phyloP scores from a whole-genome alignment of 768 basidiomycete genomes.

The Russula foetens region DNA sequence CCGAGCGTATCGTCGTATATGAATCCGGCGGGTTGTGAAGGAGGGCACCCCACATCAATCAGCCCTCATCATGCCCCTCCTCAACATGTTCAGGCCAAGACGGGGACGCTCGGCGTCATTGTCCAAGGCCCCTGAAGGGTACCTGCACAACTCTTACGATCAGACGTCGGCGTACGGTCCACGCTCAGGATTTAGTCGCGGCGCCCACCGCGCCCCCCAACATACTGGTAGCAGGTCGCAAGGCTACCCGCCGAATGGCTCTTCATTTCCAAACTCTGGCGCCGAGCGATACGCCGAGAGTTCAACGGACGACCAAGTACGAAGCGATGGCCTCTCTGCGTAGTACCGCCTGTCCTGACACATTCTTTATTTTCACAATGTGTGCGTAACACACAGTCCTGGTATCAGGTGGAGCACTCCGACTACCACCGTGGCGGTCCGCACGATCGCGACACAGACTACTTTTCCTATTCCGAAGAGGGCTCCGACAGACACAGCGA shows the following conservation, averaged over 20 bases:
- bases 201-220: background rate
- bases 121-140: background rate
- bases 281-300: background rate
- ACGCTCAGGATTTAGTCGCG: background rate
- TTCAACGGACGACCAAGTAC: conserved; percentile 4
- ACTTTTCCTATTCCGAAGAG: conserved; percentile 15
- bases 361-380: too few relatives aligned
- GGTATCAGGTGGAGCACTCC: conserved; percentile 12
- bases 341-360: too few relatives aligned
- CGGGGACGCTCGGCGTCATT: conserved; percentile 3
- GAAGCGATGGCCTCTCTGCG: background rate
- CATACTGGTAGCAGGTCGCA: background rate
- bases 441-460: background rate
- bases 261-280: background rate
- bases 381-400: conserved; percentile 9
- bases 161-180: background rate
- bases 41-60: conserved; percentile 1
- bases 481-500: conserved; percentile 3
- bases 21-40: conserved; percentile 3
- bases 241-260: background rate
- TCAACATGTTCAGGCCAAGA: conserved; percentile 17
- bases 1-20: conserved; percentile 13
- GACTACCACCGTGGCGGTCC: background rate
- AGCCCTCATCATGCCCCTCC: conserved; percentile 16
- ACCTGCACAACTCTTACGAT: conserved; percentile 4